Base-by-base conservation (phyloP, 2,329 filamentous ascomycete species). In the Aspergillus alliaceus region DNA sequence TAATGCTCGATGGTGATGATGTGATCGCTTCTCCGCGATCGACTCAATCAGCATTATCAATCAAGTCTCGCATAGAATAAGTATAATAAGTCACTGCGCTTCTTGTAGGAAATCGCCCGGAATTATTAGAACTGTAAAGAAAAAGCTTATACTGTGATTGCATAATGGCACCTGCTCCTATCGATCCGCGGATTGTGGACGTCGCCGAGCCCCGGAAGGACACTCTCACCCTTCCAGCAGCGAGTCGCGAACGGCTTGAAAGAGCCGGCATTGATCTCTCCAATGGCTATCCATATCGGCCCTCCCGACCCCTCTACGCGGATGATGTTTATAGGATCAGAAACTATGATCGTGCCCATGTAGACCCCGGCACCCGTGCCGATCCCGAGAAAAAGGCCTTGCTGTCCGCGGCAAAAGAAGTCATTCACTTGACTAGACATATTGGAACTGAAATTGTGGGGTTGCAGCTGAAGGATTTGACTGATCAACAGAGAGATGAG, bases 181-280 rank as follows among this genome's bases (percentile, higher is more conserved):
- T 90, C 62, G 79, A 86, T 54, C 75, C 84, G 5, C 76, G 79
- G 34, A 90, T 90, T 59, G 81, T 81, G 37, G 88, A 91, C 67
- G 82, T 86, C 14, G 83, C 81, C 6, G 74, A 82, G 58, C 88
- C 83, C 0, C 80, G 75, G 60, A 90, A 90, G 65, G 86, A 90
- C 67, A 86, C 75, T 0, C 77, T 91, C 1, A 80, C 79, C 1
- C 76, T 91, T 6, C 89, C 89, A 2, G 79, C 79, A 9, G 64
- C 82, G 1, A 76, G 87, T 1, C 79, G 80, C 1, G 75, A 80
- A 49, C 81, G 88, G 4, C 78, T 91, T 0, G 83, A 85, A 63
- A 90, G 88, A 59, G 87, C 86, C 0, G 87, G 86, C 1, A 82
- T 91, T 53, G 87, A 91, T 67, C 77, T 91, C 2, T 88, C 86